Evolutionary conservation across 176 grass and related monocot genomes (phyloP), one percentile per base, ranked within the genome.

Genomic region (Oryza australiensis): DNA sequence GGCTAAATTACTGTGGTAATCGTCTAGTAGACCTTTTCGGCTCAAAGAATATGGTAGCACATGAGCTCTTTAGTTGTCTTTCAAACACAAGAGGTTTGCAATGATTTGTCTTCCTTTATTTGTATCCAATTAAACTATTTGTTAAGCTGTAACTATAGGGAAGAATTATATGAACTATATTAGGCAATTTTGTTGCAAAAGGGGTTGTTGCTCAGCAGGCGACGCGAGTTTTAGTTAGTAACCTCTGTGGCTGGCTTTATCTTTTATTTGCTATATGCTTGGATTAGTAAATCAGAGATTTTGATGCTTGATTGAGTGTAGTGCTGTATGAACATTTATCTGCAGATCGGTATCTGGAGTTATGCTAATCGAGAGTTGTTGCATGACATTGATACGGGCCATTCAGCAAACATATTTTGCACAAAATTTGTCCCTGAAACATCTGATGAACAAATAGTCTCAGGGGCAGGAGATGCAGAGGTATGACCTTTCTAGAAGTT

Each of bases 261-360:
- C 10, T 42, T 82, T 77, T 30, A 45, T 42, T 72, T 10, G 53
- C 0, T 64, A 65, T 81, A 49, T 30, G 33, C 59, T 83, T 24
- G 20, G 33, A 68, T 14, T 68, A 68, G 78, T 37, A 73, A 82
- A 35, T 28, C 16, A 11, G 35, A 82, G 15, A 68, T 66, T 68
- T 73, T 5, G 62, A 48, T 76, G 37, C 18, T 57, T 67, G 33
- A 48, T 43, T 78, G 29, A 68, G 41, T 66, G 12, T 66, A 29
- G 32, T 81, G 42, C 62, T 63, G 15, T 80, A 53, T 68, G 42
- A 62, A 42, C 76, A 57, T 78, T 26, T 70, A 28, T 68, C 71
- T 91, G 87, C 93, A 98, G 96, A 93, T 98, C 32, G 90, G 93
- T 41, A 93, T 98, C 80, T 98, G 96, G 96, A 95, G 82, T 76